A percentile compares a stretch with the other conserved stretches of the same genome.
Evolutionary conservation across 208 protist species (phyloP).

Genomic region (Crithidia brevicula): DNA sequence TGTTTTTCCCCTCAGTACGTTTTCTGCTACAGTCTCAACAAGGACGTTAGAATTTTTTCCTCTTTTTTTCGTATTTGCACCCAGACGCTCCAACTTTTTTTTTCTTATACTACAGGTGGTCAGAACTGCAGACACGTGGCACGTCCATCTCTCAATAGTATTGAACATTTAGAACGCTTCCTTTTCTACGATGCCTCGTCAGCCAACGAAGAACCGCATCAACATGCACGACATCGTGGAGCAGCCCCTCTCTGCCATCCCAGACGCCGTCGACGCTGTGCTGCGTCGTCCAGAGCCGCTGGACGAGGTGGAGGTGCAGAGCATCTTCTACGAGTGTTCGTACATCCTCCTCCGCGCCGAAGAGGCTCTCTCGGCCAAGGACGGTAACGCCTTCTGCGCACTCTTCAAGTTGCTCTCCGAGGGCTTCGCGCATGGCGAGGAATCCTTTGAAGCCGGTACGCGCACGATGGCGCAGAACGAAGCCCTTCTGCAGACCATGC

Average conservation of each 20-base stretch:
- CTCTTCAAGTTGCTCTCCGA: constrained; percentile 86
- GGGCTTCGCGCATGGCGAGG: constrained; percentile 76
- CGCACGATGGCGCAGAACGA: constrained; percentile 62
- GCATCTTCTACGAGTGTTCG: constrained; percentile 79
- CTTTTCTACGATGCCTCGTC: constrained; percentile 51
- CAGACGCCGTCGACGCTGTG: constrained; percentile 81
- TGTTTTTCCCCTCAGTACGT: too few species aligned
- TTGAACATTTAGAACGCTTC: too few species aligned
- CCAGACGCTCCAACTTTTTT: constrained; percentile 5
- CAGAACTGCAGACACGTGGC: too few species aligned
- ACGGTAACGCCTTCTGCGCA: constrained; percentile 74
- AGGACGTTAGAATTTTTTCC: too few species aligned
- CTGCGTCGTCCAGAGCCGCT: constrained; percentile 78
- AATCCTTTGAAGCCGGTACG: constrained; percentile 75
- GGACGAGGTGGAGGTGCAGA: constrained; percentile 79
- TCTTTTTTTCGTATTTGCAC: constrained; percentile 4
- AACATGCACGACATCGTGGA: constrained; percentile 92
- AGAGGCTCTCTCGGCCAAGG: constrained; percentile 74
- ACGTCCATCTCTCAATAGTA: too few species aligned
- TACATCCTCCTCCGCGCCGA: constrained; percentile 84
- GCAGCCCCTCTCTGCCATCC: constrained; percentile 74
- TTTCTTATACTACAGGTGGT: too few species aligned
- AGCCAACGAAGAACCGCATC: constrained; percentile 82
- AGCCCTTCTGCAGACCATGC: constrained; percentile 71
- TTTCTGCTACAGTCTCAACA: too few species aligned